Percentiles rank a stretch among this genome's conserved stretches.
Conservation (phyloP, 306 rosid genomes). For the Trifolium subterraneum region DNA sequence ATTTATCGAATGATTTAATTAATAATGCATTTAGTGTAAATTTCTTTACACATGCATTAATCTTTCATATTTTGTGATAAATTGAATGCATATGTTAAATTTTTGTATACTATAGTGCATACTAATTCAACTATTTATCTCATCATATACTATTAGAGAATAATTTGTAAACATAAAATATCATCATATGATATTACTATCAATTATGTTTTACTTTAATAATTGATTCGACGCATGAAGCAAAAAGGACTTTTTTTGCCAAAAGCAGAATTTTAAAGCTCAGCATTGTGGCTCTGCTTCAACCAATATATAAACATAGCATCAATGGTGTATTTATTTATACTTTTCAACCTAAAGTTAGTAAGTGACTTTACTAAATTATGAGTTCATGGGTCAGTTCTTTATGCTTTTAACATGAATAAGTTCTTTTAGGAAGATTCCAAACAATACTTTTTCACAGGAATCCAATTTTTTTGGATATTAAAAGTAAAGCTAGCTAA, state of each 20-base stretch:
- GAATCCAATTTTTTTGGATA: conserved; percentile 9
- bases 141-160: too few relatives aligned
- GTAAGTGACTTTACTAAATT: conserved; percentile 18
- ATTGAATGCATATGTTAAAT: too few relatives aligned
- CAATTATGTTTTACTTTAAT: conserved; percentile 12
- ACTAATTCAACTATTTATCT: too few relatives aligned
- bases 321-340: conserved; percentile 18
- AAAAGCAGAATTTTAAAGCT: background rate
- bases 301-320: conserved; percentile 9
- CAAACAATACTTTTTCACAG: conserved; percentile 27
- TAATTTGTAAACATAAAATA: too few relatives aligned
- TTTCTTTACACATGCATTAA: too few relatives aligned
- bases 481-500: conserved; percentile 9
- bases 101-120: too few relatives aligned
- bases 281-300: conserved; percentile 19
- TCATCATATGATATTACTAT: too few relatives aligned
- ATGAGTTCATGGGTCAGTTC: conserved; percentile 6
- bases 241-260: conserved; percentile 1
- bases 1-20: too few relatives aligned
- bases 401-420: conserved; percentile 36
- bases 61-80: too few relatives aligned
- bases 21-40: too few relatives aligned
- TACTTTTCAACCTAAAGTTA: background rate
- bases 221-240: conserved; percentile 9
- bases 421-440: conserved; percentile 27